Conservation (phyloP, 768 basidiomycete species). For the Cubamyces lactineus region DNA sequence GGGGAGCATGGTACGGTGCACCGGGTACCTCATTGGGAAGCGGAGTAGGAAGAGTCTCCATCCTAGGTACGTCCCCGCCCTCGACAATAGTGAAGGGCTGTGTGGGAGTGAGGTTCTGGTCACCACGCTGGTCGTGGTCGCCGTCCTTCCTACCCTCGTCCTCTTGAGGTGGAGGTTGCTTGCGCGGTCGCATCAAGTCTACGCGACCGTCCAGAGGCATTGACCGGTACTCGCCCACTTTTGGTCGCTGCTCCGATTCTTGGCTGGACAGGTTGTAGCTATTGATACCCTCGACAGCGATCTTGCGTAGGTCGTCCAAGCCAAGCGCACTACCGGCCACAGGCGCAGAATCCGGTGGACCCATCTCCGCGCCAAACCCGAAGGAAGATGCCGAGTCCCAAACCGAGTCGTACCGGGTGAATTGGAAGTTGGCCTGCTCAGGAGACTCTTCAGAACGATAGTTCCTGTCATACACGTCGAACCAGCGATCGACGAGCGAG, state of each 20-base stretch:
- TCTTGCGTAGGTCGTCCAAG: conserved; percentile 64
- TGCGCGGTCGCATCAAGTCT: conserved; percentile 75
- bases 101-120: conserved; percentile 24
- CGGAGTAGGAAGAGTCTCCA: conserved; percentile 63
- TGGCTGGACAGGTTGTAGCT: conserved; percentile 18
- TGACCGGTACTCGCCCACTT: conserved; percentile 75
- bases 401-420: conserved; percentile 68
- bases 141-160: not conserved
- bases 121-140: conserved; percentile 2
- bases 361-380: conserved; percentile 38
- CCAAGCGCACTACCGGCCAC: conserved; percentile 45
- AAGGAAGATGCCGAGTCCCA: conserved; percentile 59
- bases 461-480: conserved; percentile 84
- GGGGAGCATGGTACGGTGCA: conserved; percentile 51
- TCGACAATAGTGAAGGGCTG: conserved; percentile 20
- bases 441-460: conserved; percentile 63
- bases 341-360: conserved; percentile 27
- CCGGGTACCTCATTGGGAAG: conserved; percentile 63
- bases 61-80: conserved; percentile 33
- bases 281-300: conserved; percentile 61
- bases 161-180: conserved; percentile 16
- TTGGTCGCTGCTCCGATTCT: conserved; percentile 25
- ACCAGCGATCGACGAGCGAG: conserved; percentile 90
- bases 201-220: conserved; percentile 88
- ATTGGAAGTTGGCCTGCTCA: conserved; percentile 55